Percentiles rank a stretch among this genome's conserved stretches.
Conservation (phyloP, 2,329 filamentous ascomycete genomes). For the Colletotrichum cuscutae region DNA sequence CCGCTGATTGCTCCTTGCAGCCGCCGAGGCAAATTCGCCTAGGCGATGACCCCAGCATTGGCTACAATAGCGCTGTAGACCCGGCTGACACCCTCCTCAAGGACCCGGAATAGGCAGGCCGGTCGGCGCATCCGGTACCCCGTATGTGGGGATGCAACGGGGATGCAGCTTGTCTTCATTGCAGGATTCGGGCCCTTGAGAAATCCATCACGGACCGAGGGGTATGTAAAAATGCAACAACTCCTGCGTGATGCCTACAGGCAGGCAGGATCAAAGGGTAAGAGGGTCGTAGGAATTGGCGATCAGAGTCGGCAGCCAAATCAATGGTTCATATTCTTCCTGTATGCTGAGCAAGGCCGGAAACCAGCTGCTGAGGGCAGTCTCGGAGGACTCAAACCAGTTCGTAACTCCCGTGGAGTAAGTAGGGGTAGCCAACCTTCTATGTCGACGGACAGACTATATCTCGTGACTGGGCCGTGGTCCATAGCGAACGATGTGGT, state of each 20-base stretch:
- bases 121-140: slow-evolving; percentile 29
- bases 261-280: neutral
- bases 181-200: slow-evolving; percentile 24
- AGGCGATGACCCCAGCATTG: slow-evolving; percentile 16
- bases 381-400: slow-evolving; percentile 6
- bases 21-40: slow-evolving; percentile 30
- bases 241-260: neutral
- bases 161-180: slow-evolving; percentile 20
- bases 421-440: slow-evolving; percentile 1
- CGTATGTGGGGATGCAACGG: slow-evolving; percentile 30
- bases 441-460: slow-evolving; percentile 6
- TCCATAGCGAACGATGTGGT: slow-evolving; percentile 7
- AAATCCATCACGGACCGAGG: neutral
- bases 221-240: neutral
- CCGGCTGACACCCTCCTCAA: slow-evolving; percentile 24
- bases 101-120: slow-evolving; percentile 32
- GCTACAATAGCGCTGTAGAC: slow-evolving; percentile 1
- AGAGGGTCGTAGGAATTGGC: neutral
- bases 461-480: neutral
- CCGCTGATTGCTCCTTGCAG: slow-evolving; percentile 29
- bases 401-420: slow-evolving; percentile 23
- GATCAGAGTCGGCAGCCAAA: neutral
- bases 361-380: slow-evolving; percentile 18
- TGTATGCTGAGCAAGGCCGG: slow-evolving; percentile 6
- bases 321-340: neutral